phyloP scores from a whole-genome alignment of 208 protist genomes.

The Crithidia mellificae region DNA sequence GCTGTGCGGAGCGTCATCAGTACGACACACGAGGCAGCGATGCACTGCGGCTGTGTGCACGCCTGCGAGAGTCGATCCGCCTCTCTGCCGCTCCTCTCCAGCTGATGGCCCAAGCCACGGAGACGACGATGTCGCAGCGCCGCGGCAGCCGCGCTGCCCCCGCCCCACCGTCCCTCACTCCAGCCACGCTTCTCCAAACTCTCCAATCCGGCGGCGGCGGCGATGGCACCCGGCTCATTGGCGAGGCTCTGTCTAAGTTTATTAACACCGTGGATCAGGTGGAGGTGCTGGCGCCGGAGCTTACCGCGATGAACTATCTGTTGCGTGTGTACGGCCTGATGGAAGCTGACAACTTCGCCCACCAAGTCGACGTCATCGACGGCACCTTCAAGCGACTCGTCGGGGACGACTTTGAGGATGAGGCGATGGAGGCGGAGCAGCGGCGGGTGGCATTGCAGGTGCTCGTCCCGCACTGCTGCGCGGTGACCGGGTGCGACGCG shows the following conservation, averaged over 20 bases:
- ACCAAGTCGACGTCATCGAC: constrained; percentile 27
- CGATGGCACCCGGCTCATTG: neutral
- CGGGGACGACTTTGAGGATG: constrained; percentile 24
- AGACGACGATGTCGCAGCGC: too few relatives aligned
- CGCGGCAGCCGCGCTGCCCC: too few relatives aligned
- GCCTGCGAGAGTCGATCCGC: too few relatives aligned
- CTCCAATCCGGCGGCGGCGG: neutral
- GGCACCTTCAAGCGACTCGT: constrained; percentile 10
- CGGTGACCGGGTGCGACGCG: constrained; percentile 6
- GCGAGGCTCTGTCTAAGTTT: constrained; percentile 1
- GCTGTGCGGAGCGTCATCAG: too few relatives aligned
- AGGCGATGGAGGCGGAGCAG: neutral
- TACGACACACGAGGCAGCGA: too few relatives aligned
- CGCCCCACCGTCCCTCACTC: neutral
- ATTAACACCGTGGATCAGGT: neutral
- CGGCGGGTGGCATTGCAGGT: constrained; percentile 8
- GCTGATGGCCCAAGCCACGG: too few relatives aligned
- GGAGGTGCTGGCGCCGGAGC: neutral
- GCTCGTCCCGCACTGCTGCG: constrained; percentile 22
- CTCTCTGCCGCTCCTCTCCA: too few relatives aligned
- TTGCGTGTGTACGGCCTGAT: constrained; percentile 21
- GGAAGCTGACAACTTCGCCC: constrained; percentile 4
- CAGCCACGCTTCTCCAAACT: neutral
- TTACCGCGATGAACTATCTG: constrained; percentile 21
- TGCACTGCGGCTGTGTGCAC: too few relatives aligned